A percentile compares a stretch with the other conserved stretches of the same genome.
Conservation (phyloP, 306 rosid genomes). For the Prunus kanzakura region DNA sequence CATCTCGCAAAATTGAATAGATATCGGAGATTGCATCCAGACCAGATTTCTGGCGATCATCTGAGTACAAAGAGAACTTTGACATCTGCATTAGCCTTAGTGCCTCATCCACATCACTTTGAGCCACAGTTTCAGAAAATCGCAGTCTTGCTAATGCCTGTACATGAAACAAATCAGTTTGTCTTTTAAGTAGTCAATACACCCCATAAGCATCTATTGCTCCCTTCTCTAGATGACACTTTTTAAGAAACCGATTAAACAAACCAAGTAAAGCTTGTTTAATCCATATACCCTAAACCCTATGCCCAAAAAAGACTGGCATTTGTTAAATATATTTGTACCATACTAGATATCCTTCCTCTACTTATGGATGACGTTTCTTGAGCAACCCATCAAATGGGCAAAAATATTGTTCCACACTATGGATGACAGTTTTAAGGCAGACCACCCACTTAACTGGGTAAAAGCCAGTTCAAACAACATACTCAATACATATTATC, state of each 20-base stretch:
- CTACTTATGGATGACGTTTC: not conserved
- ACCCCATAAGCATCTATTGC: not conserved
- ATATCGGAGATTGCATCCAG: constrained; percentile 94
- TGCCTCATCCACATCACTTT: constrained; percentile 97
- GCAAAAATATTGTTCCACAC: not conserved
- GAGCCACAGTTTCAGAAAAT: constrained; percentile 82
- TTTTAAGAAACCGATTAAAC: not conserved
- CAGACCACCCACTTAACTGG: not conserved
- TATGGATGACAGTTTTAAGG: no score
- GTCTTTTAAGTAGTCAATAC: not conserved
- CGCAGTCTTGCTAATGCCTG: constrained; percentile 97
- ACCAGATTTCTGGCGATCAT: constrained; percentile 92
- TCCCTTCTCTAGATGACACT: not conserved
- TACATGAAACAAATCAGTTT: constrained; percentile 19
- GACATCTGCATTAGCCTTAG: constrained; percentile 98
- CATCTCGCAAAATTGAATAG: constrained; percentile 90
- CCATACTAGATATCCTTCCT: not conserved
- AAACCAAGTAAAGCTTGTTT: not conserved
- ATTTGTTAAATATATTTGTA: no score
- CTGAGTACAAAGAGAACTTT: constrained; percentile 89
- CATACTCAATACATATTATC: not conserved
- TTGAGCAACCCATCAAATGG: not conserved
- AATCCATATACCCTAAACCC: not conserved
- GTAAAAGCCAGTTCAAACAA: not conserved
- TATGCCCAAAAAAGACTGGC: not conserved